Conservation (phyloP, 441 rosid species). For the Omphalea diandra region DNA sequence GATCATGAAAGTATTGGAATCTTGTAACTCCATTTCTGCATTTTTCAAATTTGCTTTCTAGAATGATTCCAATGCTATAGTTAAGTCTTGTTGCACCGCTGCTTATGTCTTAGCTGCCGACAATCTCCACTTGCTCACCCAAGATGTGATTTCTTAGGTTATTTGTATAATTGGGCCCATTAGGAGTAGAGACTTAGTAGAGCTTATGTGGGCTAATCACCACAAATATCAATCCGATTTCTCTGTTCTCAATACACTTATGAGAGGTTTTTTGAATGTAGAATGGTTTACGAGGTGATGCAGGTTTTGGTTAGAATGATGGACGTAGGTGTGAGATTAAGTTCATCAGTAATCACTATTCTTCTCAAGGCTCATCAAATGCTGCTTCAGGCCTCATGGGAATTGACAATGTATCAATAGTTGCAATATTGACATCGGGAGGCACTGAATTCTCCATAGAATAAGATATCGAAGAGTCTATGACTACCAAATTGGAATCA, state of each 20-base stretch:
- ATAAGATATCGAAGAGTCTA: too few species aligned
- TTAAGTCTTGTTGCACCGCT: slow-evolving; percentile 42
- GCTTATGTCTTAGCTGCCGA: slow-evolving; percentile 51
- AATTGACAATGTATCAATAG: too few species aligned
- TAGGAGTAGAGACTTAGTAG: slow-evolving; percentile 45
- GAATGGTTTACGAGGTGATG: slow-evolving; percentile 47
- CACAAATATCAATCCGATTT: slow-evolving; percentile 53
- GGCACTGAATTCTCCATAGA: too few species aligned
- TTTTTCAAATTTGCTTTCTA: slow-evolving; percentile 52
- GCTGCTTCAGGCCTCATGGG: too few species aligned
- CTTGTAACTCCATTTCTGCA: slow-evolving; percentile 50
- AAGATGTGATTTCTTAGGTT: slow-evolving; percentile 56
- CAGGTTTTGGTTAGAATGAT: slow-evolving; percentile 50
- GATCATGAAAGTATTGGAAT: slow-evolving; percentile 42
- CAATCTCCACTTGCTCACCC: slow-evolving; percentile 47
- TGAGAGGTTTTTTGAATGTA: slow-evolving; percentile 52
- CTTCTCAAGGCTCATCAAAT: too few species aligned
- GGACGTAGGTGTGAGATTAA: slow-evolving; percentile 43
- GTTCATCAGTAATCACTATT: slow-evolving; percentile 48
- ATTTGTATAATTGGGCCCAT: slow-evolving; percentile 45
- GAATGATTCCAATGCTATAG: slow-evolving; percentile 37
- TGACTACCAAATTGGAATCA: too few species aligned
- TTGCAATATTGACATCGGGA: too few species aligned
- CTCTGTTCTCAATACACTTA: slow-evolving; percentile 55
- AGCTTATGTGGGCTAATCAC: slow-evolving; percentile 54